phyloP scores from a whole-genome alignment of 2,329 filamentous ascomycete genomes.

The Cordyceps tenuipes region DNA sequence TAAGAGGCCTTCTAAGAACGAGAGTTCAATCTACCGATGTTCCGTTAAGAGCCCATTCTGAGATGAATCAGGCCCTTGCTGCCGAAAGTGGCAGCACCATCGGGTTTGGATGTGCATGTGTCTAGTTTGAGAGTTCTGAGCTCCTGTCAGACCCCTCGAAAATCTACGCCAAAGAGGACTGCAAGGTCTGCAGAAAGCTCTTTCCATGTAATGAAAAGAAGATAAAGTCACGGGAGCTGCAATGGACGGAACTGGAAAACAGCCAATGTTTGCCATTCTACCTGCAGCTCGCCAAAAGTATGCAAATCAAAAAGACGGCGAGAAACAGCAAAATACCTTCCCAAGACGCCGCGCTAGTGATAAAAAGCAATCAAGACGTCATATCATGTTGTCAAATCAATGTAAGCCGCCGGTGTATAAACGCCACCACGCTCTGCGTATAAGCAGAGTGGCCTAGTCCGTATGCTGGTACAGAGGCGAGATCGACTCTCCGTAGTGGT shows the following conservation, averaged over 20 bases:
- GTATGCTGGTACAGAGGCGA: conserved; percentile 61
- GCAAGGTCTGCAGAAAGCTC: not conserved
- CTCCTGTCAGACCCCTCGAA: not conserved
- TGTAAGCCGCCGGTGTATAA: conserved; percentile 11
- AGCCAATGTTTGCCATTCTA: conserved; percentile 11
- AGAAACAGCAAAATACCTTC: conserved; percentile 11
- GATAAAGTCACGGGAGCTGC: not conserved
- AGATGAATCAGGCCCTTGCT: conserved; percentile 62
- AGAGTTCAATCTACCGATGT: conserved; percentile 59
- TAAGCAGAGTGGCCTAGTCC: conserved; percentile 33
- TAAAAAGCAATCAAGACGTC: conserved; percentile 12
- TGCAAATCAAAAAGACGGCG: not conserved
- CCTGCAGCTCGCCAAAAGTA: not conserved
- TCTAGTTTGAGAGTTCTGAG: not conserved
- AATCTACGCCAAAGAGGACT: conserved; percentile 3
- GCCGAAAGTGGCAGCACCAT: conserved; percentile 65
- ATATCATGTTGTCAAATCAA: conserved; percentile 10
- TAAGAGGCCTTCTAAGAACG: conserved; percentile 32
- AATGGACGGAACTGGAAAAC: not conserved
- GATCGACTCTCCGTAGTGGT: conserved; percentile 90
- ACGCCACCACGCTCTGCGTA: conserved; percentile 11
- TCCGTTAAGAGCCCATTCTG: conserved; percentile 72
- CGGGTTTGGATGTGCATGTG: conserved; percentile 34
- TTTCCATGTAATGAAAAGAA: conserved; percentile 12
- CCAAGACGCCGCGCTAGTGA: conserved; percentile 30